Percentiles rank a stretch among this genome's conserved stretches.
phyloP scores from a whole-genome alignment of 1,284 basidiomycete genomes.

The Heliocybe sulcata region DNA sequence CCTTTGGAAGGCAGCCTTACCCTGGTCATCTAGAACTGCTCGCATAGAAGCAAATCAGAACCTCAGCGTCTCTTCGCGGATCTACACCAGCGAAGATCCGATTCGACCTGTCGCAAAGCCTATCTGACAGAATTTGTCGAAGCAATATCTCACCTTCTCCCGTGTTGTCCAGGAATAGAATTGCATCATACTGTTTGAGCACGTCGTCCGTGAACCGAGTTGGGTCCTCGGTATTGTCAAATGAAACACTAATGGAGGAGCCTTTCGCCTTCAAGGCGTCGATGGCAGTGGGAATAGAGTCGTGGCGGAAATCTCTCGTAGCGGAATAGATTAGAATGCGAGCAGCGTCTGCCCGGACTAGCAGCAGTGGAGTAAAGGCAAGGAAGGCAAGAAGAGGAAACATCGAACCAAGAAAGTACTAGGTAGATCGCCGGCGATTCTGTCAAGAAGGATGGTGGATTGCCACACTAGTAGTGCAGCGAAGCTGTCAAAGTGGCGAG shows the following conservation, averaged over 20 bases:
- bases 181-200: conserved; percentile 52
- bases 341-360: conserved; percentile 6
- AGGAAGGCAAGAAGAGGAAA: background rate
- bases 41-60: background rate
- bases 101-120: background rate
- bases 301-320: conserved; percentile 55
- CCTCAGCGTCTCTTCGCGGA: background rate
- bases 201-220: conserved; percentile 48
- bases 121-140: background rate
- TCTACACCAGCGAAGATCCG: background rate
- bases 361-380: background rate
- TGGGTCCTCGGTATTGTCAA: conserved; percentile 62
- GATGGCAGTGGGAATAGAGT: conserved; percentile 70
- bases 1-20: conserved; percentile 54
- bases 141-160: conserved; percentile 40
- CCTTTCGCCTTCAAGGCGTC: conserved; percentile 44
- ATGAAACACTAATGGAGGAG: conserved; percentile 37
- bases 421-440: background rate
- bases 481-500: conserved; percentile 1
- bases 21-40: conserved; percentile 51
- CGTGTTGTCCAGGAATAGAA: conserved; percentile 69
- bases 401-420: background rate
- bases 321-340: conserved; percentile 47
- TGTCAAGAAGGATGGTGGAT: background rate
- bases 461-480: background rate